A percentile compares a stretch with the other conserved stretches of the same genome.
Evolutionary conservation across 2,329 filamentous ascomycete species (phyloP).

Genomic region (Scytalidium lignicola): DNA sequence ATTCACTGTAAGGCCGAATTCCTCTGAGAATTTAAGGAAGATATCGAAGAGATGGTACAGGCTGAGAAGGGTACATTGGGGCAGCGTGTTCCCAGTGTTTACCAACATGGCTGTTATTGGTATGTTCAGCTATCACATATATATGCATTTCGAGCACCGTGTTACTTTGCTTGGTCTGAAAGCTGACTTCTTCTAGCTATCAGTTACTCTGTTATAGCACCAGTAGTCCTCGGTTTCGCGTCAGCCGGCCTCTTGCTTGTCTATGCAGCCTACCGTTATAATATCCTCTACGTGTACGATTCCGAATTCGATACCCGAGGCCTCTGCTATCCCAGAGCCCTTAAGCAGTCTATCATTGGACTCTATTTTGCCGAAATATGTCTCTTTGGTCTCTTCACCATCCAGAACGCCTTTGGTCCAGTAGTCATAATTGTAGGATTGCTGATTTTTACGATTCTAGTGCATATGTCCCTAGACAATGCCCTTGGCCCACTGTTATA

Average conservation of each 20-base stretch:
- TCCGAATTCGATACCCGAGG: constrained; percentile 60
- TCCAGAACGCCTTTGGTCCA: constrained; percentile 47
- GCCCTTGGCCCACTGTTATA: constrained; percentile 23
- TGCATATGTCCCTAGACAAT: constrained; percentile 39
- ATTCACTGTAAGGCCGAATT: constrained; percentile 49
- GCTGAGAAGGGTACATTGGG: constrained; percentile 51
- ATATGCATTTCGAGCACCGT: too few species aligned
- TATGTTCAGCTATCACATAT: constrained; percentile 27
- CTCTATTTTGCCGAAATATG: constrained; percentile 59
- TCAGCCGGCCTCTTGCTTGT: constrained; percentile 57
- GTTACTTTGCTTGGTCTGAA: too few species aligned
- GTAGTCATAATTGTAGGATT: constrained; percentile 53
- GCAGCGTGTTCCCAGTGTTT: constrained; percentile 52
- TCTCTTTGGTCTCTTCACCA: constrained; percentile 58
- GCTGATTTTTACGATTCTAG: constrained; percentile 47
- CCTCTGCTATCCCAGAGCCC: constrained; percentile 55
- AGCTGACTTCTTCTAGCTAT: constrained; percentile 41
- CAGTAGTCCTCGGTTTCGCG: constrained; percentile 60
- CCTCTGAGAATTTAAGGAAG: constrained; percentile 57
- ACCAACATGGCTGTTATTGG: constrained; percentile 49
- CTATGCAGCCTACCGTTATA: constrained; percentile 62
- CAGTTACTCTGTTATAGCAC: constrained; percentile 60
- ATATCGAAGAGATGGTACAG: constrained; percentile 52
- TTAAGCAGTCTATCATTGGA: constrained; percentile 59
- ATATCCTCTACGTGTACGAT: constrained; percentile 58